These are phyloP conservation scores for Fomitopsis pulvina DNA, from an alignment of 768 basidiomycete genomes.

Conservation along the genomic window DNA sequence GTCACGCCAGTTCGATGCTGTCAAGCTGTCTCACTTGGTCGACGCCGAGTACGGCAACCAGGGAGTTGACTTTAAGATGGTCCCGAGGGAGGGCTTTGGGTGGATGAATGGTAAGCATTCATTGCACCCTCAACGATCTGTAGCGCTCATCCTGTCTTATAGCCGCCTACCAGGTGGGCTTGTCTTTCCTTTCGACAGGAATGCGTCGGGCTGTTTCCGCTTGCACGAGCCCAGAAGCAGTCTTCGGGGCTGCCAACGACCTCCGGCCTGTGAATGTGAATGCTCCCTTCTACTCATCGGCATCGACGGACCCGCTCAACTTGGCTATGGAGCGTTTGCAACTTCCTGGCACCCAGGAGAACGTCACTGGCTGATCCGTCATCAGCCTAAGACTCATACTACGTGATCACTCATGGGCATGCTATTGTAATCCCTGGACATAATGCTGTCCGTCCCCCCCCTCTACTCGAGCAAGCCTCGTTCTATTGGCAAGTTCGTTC, in stretches of 20 bases:
- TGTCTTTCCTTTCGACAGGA: slow-evolving; percentile 86
- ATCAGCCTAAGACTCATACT: not conserved
- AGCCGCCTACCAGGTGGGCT: slow-evolving; percentile 96
- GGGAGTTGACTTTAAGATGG: slow-evolving; percentile 96
- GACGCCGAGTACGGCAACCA: slow-evolving; percentile 97
- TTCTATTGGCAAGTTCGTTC: not conserved
- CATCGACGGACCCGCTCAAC: slow-evolving; percentile 30
- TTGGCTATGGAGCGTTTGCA: slow-evolving; percentile 32
- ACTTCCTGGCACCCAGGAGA: slow-evolving; percentile 14
- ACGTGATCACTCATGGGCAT: not conserved
- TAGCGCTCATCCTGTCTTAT: slow-evolving; percentile 1
- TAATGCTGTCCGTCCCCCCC: not conserved
- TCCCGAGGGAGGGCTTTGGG: slow-evolving; percentile 95
- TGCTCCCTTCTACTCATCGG: slow-evolving; percentile 24
- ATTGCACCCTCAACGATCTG: not conserved
- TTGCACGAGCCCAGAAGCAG: slow-evolving; percentile 88
- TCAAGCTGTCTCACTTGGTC: slow-evolving; percentile 90
- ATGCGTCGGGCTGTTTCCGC: slow-evolving; percentile 95
- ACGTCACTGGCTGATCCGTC: not conserved
- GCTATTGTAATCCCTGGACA: slow-evolving; percentile 1
- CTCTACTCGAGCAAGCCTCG: too few relatives aligned
- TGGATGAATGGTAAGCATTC: slow-evolving; percentile 85
- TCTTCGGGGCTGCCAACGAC: slow-evolving; percentile 51
- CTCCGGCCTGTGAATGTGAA: slow-evolving; percentile 30
- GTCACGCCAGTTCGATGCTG: slow-evolving; percentile 76